Conservation (phyloP, 108 stramenopile species). For the Chaetoceros tenuissimus region DNA sequence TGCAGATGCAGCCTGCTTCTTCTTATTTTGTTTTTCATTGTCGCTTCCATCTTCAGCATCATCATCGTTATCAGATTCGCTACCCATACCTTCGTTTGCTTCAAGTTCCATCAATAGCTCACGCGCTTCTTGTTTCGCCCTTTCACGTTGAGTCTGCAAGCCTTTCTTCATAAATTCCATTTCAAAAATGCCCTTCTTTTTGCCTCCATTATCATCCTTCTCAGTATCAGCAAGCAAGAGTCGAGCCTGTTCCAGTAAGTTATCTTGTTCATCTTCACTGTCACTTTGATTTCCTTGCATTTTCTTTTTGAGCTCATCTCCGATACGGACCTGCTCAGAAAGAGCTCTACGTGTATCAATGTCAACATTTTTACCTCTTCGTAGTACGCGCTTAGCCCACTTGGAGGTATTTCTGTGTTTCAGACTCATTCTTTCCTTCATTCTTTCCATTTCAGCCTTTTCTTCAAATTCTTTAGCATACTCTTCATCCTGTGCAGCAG, state of each 20-base stretch:
- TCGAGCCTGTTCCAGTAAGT: conserved; percentile 45
- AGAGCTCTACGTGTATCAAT: conserved; percentile 75
- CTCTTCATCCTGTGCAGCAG: conserved; percentile 52
- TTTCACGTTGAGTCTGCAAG: conserved; percentile 69
- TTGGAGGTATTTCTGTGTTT: conserved; percentile 96
- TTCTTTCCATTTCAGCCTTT: conserved; percentile 87
- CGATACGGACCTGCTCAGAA: conserved; percentile 76
- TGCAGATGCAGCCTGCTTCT: conserved; percentile 44
- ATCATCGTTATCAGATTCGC: conserved; percentile 17
- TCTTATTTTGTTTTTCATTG: conserved; percentile 28
- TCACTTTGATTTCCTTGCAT: conserved; percentile 41
- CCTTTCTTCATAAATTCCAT: conserved; percentile 94
- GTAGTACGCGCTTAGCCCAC: conserved; percentile 90
- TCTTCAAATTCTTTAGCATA: conserved; percentile 68
- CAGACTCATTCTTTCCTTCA: conserved; percentile 94
- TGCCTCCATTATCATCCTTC: conserved; percentile 14
- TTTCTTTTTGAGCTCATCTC: conserved; percentile 81
- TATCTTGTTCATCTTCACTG: conserved; percentile 28
- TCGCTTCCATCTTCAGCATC: conserved; percentile 31
- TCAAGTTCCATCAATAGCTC: conserved; percentile 82
- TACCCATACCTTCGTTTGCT: conserved; percentile 49
- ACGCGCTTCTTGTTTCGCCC: conserved; percentile 83
- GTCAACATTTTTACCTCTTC: conserved; percentile 79
- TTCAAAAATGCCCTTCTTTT: conserved; percentile 64
- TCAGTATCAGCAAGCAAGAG: conserved; percentile 50